These are phyloP conservation scores for Phytophthora cryptogea DNA, from an alignment of 352 stramenopile species.

Conservation along the genomic window DNA sequence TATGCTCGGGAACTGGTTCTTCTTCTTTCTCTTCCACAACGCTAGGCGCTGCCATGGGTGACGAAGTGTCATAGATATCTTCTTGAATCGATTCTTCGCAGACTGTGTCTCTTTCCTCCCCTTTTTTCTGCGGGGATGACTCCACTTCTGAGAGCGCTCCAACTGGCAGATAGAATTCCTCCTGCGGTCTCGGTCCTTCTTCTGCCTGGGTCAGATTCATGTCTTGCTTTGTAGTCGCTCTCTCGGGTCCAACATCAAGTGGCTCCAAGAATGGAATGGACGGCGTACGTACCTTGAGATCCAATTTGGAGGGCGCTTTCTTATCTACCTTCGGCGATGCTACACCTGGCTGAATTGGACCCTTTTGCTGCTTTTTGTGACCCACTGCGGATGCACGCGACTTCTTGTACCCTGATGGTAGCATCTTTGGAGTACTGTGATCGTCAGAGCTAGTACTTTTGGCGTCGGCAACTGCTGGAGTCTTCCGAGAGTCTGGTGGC, in stretches of 20 bases:
- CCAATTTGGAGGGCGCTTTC: conserved; percentile 13
- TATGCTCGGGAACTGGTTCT: conserved; percentile 27
- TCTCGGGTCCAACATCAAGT: conserved; percentile 21
- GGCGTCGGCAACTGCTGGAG: conserved; percentile 11
- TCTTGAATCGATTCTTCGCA: conserved; percentile 39
- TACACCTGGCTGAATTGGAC: background rate
- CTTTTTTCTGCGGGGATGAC: conserved; percentile 18
- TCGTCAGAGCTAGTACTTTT: conserved; percentile 11
- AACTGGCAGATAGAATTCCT: conserved; percentile 8
- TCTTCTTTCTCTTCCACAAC: conserved; percentile 23
- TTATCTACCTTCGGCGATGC: conserved; percentile 14
- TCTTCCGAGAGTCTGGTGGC: background rate
- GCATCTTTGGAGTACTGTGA: conserved; percentile 25
- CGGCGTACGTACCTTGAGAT: conserved; percentile 13
- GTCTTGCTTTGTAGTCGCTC: conserved; percentile 27
- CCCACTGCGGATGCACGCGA: conserved; percentile 19
- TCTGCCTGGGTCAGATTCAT: background rate
- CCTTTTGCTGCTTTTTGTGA: conserved; percentile 25
- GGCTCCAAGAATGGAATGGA: conserved; percentile 27
- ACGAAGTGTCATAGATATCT: conserved; percentile 17
- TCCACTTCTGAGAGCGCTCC: conserved; percentile 8
- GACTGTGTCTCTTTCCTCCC: conserved; percentile 19
- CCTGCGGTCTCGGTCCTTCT: background rate
- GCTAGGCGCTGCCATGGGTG: background rate
- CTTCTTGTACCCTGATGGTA: conserved; percentile 48